Evolutionary conservation across 805 yeast species (phyloP).

Genomic region (Wickerhamiella allomyrinae): DNA sequence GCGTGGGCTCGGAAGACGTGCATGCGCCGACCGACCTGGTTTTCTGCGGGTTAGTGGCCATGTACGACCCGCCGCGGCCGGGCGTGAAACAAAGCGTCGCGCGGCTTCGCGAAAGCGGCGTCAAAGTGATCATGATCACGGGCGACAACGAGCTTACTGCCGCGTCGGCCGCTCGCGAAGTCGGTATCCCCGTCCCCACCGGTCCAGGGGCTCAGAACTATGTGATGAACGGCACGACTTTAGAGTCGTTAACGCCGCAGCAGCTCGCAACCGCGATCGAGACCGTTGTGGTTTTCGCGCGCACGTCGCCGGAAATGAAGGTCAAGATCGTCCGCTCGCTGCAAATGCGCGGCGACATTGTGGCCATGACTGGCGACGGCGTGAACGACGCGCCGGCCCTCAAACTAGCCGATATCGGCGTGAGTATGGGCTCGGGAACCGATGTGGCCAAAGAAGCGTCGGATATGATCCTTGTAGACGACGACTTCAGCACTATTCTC

Average conservation of each 20-base stretch:
- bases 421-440: conserved; percentile 81
- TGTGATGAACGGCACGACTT: conserved; percentile 71
- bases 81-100: conserved; percentile 65
- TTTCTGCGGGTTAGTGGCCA: conserved; percentile 80
- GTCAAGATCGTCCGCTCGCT: conserved; percentile 34
- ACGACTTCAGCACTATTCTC: conserved; percentile 87
- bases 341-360: conserved; percentile 71
- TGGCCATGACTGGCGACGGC: conserved; percentile 99
- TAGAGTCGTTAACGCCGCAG: conserved; percentile 60
- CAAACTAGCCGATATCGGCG: conserved; percentile 90
- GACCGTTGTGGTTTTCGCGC: conserved; percentile 46
- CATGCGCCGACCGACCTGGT: conserved; percentile 64
- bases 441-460: conserved; percentile 98
- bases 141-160: conserved; percentile 44
- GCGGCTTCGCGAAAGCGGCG: conserved; percentile 77
- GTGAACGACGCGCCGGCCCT: conserved; percentile 98
- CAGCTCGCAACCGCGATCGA: conserved; percentile 62
- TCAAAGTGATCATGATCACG: conserved; percentile 97
- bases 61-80: conserved; percentile 97
- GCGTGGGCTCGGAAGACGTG: conserved; percentile 58
- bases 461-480: conserved; percentile 94
- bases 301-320: conserved; percentile 38
- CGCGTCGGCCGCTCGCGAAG: conserved; percentile 33
- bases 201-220: conserved; percentile 41
- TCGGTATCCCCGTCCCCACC: conserved; percentile 53